Evolutionary conservation across 176 grass and related monocot species (phyloP), one percentile per base, ranked within the genome.

Genomic region (Pharus latifolius): DNA sequence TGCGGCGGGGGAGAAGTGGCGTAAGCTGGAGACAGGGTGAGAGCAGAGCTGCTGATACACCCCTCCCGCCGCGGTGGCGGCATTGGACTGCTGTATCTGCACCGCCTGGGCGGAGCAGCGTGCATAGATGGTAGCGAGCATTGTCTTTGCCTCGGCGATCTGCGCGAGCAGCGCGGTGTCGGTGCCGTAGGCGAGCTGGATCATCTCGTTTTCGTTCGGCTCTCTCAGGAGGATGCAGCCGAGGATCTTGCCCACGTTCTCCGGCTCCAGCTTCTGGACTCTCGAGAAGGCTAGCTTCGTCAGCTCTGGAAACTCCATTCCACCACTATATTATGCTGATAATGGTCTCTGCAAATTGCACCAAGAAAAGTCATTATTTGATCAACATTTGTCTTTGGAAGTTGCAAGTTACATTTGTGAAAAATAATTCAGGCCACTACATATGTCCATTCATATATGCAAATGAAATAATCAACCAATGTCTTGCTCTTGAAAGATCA

Each of bases 251-350:
- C 76, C 67, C 0, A 61, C 86, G 63, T 90, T 76, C 10, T 85
- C 78, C 0, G 89, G 89, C 46, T 98, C 89, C 17, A 98, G 18
- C 33, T 52, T 47, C 63, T 90, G 87, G 60, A 98, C 70, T 57
- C 84, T 55, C 10, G 58, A 78, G 56, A 80, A 85, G 37, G 86
- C 72, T 17, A 85, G 49, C 71, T 85, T 98, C 0, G 78, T 63
- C 10, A 90, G 32, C 62, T 93, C 89, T 0, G 84, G 73, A 16
- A 82, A 76, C 67, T 98, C 89, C 94, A 98, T 92, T 28, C n/a
- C n/a, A n/a, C n/a, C n/a, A n/a, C n/a, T n/a, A n/a, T n/a, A n/a
- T n/a, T n/a, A n/a, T n/a, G n/a, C n/a, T n/a, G n/a, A n/a, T n/a
- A n/a, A n/a, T n/a, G n/a, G n/a, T n/a, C n/a, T n/a, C n/a, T n/a